Base-by-base conservation (phyloP, 306 rosid genomes). In the Malus asiatica region DNA sequence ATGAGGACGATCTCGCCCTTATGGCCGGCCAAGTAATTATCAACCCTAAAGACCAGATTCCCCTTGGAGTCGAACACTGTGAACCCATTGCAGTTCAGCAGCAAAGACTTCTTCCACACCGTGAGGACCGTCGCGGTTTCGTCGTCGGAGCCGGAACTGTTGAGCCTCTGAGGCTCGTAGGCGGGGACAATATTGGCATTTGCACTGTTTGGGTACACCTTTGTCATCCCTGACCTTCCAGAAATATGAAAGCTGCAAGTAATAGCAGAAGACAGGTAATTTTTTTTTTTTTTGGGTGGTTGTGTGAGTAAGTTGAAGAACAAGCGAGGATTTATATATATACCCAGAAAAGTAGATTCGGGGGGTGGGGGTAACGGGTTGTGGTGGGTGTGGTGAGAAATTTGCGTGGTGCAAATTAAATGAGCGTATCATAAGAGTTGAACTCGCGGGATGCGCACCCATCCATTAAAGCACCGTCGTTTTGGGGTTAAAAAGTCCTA, bases 91-190 rank as follows among this genome's bases (percentile, higher is more conserved):
- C 97, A 92, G 76, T 79, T 90, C 30, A 85, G 74, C 68, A 92
- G 44, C 66, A 92, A 81, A 4, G 96, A 92, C 86, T 92, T 92
- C 71, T 86, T 92, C 97, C 97, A 92, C 62, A 92, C 93, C 0
- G 97, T 92, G 1, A 92, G 76, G 4, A 80, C 80, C 20, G 66
- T 81, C 8, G 76, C 76, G 63, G 44, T 64, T 3, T 27, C 80
- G 14, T 55, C 30, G 11, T 22, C 74, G 7, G 81, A 62, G 11
- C 66, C 66, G n/a, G 75, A 58, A 2, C 23, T 30, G 57, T 20
- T 29, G 63, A 22, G 9, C 46, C 8, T 59, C 73, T 27, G 61
- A 19, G 70, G 63, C 77, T 35, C 79, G 44, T 15, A 51, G 48
- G 73, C 63, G 1, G 35, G 4, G 66, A 44, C 46, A 20, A 59